Base-by-base conservation (phyloP, 2,329 filamentous ascomycete genomes). In the Claviceps spartinae region DNA sequence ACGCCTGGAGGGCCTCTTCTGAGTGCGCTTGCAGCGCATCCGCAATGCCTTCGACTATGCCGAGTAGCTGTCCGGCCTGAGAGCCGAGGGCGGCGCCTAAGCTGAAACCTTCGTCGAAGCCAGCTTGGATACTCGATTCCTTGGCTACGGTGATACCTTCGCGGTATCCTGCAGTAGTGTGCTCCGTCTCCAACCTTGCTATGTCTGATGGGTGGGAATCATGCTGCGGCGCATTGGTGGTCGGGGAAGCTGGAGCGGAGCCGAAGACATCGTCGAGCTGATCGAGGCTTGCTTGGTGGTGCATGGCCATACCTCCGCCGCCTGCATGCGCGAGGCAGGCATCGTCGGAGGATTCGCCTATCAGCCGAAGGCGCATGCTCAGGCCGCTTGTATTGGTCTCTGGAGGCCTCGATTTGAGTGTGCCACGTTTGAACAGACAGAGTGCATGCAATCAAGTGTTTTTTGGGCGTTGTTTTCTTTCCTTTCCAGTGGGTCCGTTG, bases 61-160 rank as follows among this genome's bases (percentile, higher is more conserved):
- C 93, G 3, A 95, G 66, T 13, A 94, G 69, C 57, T 81, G 81
- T 0, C 93, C 93, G 0, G 82, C 84, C 30, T 76, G 75, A 57
- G 86, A 66, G 0, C 91, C 93, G 34, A 97, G 71, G 49, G 84
- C 82, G 1, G 88, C 90, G 13, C 93, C 93, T 0, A 97, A 74
- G 14, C 81, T 75, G 65, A 89, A 97, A 0, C 91, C 91, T 57
- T 91, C 87, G 64, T 98, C 93, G 63, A 98, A 97, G 0, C 91
- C 91, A 14, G 75, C 75, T 68, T 98, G 93, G 26, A 96, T 80
- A 60, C 82, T 85, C 47, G 75, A 70, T 26, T 79, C 78, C 65
- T 97, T 97, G 36, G 85, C 86, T 3, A 72, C 72, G 0, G 84
- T 77, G 50, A 97, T 78, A 45, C 91, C 93, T 61, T 96, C 90